Base-by-base conservation (phyloP, 1,139 yeast species). In the Schwanniomyces etchellsii region DNA sequence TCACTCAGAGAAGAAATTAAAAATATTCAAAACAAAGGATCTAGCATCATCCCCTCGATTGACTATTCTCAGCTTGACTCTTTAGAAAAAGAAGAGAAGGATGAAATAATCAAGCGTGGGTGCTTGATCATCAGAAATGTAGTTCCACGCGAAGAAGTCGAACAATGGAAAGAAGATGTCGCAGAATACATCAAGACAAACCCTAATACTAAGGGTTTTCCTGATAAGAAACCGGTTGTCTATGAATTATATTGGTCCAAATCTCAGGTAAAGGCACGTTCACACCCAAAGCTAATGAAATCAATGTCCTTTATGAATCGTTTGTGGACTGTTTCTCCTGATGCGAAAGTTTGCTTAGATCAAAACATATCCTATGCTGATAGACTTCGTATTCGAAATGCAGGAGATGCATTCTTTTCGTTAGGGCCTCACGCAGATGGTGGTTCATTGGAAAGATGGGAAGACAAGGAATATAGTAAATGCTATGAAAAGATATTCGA, bases 371-470 rank as follows among this genome's bases (percentile, higher is more conserved):
- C 55, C n/a, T 63, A 63, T 36, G 65, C 65, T 5, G 68, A 59
- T 38, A 43, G 64, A 30, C 44, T 63, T 35, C 50, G 75, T 38
- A 61, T 70, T 30, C 48, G 75, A 30, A 51, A 52, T 7, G 69
- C 74, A 3, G 74, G 74, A 2, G 53, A 52, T 12, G 38, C 39
- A 7, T 15, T 28, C 3, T 50, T 53, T 16, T 38, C 65, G 4
- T 54, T 35, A 14, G 34, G 34, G 7, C 57, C 64, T 12, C 75
- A 70, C 36, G 47, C 58, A 6, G 76, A 70, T 38, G 59, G 70
- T 9, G 67, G 73, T 7, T 60, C 71, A 1, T 50, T 69, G 28
- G 75, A 69, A 42, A 48, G 75, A 35, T 65, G 71, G 72, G 68
- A 64, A 36, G 70, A 66, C 37, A 44, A 42, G 2, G 55, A 45